Conservation (phyloP, 495 filamentous ascomycete species). For the Penicillium taxi region DNA sequence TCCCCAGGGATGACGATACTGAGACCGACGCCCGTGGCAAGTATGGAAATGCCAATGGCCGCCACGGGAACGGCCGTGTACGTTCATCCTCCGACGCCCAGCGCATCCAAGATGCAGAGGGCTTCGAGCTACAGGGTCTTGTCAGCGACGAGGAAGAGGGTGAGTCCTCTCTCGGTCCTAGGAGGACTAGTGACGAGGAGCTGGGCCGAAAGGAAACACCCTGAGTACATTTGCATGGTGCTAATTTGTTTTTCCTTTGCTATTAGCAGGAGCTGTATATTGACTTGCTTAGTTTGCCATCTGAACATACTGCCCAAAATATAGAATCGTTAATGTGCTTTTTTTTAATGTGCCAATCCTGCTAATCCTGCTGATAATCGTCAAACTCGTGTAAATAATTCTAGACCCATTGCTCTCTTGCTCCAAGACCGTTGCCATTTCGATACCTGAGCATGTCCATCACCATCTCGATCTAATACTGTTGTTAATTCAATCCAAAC, state of each 20-base stretch:
- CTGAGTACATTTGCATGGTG: neutral
- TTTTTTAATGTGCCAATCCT: no score
- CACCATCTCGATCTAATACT: no score
- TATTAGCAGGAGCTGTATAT: no score
- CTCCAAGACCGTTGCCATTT: no score
- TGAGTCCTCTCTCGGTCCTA: conserved; percentile 19
- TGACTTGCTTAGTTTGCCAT: no score
- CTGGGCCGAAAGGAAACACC: conserved; percentile 24
- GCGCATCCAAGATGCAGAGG: conserved; percentile 65
- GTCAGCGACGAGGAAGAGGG: conserved; percentile 69
- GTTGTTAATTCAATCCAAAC: no score
- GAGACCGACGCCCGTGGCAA: conserved; percentile 11
- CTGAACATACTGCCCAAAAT: no score
- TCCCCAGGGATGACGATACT: conserved; percentile 37
- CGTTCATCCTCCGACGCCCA: conserved; percentile 39
- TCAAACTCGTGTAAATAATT: no score
- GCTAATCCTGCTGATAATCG: no score
- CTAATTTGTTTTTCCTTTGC: no score
- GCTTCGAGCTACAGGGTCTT: conserved; percentile 84
- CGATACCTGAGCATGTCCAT: conserved; percentile 21
- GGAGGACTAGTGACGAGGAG: conserved; percentile 32
- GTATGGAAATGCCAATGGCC: conserved; percentile 16
- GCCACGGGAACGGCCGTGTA: conserved; percentile 49
- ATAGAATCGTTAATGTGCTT: no score
- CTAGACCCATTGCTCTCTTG: no score